Evolutionary conservation across 2,329 filamentous ascomycete species (phyloP).

Genomic region (Endothia cerciana): DNA sequence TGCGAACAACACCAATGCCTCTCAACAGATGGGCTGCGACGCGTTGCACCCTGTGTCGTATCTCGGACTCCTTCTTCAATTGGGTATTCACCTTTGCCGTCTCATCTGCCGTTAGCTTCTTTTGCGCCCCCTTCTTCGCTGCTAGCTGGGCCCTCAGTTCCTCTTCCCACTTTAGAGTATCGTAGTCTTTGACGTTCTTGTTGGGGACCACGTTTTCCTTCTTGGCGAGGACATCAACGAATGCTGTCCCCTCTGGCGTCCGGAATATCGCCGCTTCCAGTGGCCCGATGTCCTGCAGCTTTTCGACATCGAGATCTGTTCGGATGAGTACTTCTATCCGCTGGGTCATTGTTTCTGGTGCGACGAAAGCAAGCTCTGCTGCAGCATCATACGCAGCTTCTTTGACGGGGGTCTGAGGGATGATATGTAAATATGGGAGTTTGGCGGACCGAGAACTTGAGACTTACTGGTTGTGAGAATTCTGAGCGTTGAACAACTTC

Average conservation of each 20-base stretch:
- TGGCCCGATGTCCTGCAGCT: conserved; percentile 75
- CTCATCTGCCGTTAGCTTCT: conserved; percentile 90
- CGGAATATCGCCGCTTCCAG: conserved; percentile 92
- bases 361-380: conserved; percentile 91
- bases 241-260: conserved; percentile 84
- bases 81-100: conserved; percentile 89
- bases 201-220: conserved; percentile 74
- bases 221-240: conserved; percentile 87
- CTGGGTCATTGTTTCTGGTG: conserved; percentile 79
- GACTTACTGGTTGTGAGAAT: conserved; percentile 28
- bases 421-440: not conserved
- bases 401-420: conserved; percentile 48
- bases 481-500: conserved; percentile 58
- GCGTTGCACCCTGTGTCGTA: conserved; percentile 72
- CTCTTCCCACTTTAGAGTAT: conserved; percentile 96
- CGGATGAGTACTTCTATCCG: conserved; percentile 75
- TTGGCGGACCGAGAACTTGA: not conserved
- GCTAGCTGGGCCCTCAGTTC: conserved; percentile 85
- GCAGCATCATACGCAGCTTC: conserved; percentile 81
- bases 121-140: conserved; percentile 88
- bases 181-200: conserved; percentile 94
- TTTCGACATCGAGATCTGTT: conserved; percentile 71
- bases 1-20: conserved; percentile 83
- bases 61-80: conserved; percentile 80
- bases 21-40: conserved; percentile 75